Evolutionary conservation across 2,329 filamentous ascomycete species (phyloP).

Genomic region (Alternaria sp.): DNA sequence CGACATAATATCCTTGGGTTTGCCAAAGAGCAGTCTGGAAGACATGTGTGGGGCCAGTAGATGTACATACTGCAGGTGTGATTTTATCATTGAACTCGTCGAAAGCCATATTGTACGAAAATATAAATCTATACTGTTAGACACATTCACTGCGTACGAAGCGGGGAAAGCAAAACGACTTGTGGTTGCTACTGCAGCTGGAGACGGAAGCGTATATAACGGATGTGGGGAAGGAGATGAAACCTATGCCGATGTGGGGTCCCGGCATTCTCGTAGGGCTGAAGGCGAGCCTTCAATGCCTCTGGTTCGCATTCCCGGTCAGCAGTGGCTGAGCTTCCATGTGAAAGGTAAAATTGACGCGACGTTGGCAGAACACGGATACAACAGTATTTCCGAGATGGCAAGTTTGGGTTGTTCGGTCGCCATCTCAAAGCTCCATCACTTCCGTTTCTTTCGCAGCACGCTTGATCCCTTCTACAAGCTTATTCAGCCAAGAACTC

Average conservation of each 20-base stretch:
- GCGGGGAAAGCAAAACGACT: background rate
- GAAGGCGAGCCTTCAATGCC: background rate
- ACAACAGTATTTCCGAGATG: background rate
- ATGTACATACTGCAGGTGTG: constrained; percentile 40
- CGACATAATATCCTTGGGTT: background rate
- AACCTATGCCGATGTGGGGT: constrained; percentile 38
- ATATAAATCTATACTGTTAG: background rate
- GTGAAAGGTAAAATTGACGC: constrained; percentile 4
- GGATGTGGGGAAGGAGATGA: constrained; percentile 33
- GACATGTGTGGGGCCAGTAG: constrained; percentile 28
- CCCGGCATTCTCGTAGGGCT: constrained; percentile 24
- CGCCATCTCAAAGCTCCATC: constrained; percentile 26
- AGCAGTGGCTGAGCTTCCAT: background rate
- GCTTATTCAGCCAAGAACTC: constrained; percentile 52
- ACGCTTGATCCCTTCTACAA: constrained; percentile 35
- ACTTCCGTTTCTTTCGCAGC: constrained; percentile 22
- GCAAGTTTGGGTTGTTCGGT: background rate
- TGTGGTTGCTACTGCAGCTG: constrained; percentile 4
- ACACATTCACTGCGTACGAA: background rate
- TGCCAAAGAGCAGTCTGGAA: background rate
- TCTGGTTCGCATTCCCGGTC: background rate
- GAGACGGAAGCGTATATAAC: constrained; percentile 19
- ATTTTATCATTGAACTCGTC: constrained; percentile 45
- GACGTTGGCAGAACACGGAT: background rate
- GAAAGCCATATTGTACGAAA: constrained; percentile 37